Percentiles rank a stretch among this genome's conserved stretches.
Conservation (phyloP, 108 stramenopile species). For the Skeletonema potamos region DNA sequence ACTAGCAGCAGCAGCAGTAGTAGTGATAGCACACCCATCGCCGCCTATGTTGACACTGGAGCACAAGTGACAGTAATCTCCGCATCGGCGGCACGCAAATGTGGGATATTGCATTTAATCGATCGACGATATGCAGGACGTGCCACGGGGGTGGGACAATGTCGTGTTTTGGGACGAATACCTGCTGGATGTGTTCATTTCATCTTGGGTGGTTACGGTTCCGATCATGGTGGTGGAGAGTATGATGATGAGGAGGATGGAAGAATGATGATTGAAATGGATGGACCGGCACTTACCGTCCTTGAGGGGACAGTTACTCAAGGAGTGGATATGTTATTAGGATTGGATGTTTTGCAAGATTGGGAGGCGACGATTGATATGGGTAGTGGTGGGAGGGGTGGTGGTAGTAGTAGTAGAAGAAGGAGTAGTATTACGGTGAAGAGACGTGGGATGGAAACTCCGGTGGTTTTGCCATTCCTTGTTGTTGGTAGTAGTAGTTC, state of each 20-base stretch:
- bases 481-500: too few relatives aligned
- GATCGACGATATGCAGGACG: conserved; percentile 69
- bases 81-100: conserved; percentile 37
- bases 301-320: conserved; percentile 49
- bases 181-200: conserved; percentile 53
- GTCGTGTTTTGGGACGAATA: conserved; percentile 58
- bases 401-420: too few relatives aligned
- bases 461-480: neutral
- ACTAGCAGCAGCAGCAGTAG: too few relatives aligned
- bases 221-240: too few relatives aligned
- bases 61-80: conserved; percentile 69
- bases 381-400: neutral
- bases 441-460: neutral
- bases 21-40: conserved; percentile 49
- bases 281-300: conserved; percentile 53
- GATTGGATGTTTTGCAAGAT: conserved; percentile 47
- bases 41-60: conserved; percentile 65
- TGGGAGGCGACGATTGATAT: conserved; percentile 50
- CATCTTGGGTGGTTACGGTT: conserved; percentile 32
- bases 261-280: conserved; percentile 34
- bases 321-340: conserved; percentile 54
- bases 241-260: neutral
- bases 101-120: conserved; percentile 55
- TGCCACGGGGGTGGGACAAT: conserved; percentile 64
- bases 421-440: neutral